These are phyloP conservation scores for Trichoderma afroharzianum DNA, from an alignment of 2,329 filamentous ascomycete species.

Conservation along the genomic window DNA sequence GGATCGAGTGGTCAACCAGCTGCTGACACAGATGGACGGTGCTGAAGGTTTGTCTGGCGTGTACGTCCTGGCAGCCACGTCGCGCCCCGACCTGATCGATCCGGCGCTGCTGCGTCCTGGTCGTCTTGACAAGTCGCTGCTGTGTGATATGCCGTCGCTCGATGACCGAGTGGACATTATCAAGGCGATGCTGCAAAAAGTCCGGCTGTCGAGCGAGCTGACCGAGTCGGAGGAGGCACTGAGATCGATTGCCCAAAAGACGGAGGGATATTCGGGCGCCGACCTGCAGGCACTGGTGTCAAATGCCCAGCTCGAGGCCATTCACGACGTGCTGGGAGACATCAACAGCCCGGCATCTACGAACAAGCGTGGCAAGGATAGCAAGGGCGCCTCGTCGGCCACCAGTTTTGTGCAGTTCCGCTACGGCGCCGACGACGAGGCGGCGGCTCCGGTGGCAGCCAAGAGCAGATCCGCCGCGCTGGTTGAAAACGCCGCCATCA, in stretches of 20 bases:
- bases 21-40: constrained; percentile 98
- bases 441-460: constrained; percentile 39
- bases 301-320: constrained; percentile 94
- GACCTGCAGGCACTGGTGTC: constrained; percentile 94
- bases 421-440: constrained; percentile 60
- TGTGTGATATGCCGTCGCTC: constrained; percentile 81
- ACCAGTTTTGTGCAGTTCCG: constrained; percentile 77
- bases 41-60: constrained; percentile 93
- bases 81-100: constrained; percentile 89
- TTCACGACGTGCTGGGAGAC: constrained; percentile 78
- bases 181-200: constrained; percentile 74
- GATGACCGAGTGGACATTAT: constrained; percentile 88
- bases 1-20: constrained; percentile 95
- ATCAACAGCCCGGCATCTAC: constrained; percentile 46
- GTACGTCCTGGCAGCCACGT: constrained; percentile 93
- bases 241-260: constrained; percentile 71
- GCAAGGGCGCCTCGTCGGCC: constrained; percentile 33
- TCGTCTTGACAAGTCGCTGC: constrained; percentile 84
- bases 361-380: constrained; percentile 33
- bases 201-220: constrained; percentile 68
- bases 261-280: constrained; percentile 88
- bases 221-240: constrained; percentile 54
- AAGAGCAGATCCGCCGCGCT: constrained; percentile 53
- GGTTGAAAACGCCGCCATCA: constrained; percentile 75
- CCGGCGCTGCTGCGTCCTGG: constrained; percentile 88